A percentile compares a stretch with the other conserved stretches of the same genome.
Conservation (phyloP, 768 basidiomycete species). For the Mrakia blollopis region DNA sequence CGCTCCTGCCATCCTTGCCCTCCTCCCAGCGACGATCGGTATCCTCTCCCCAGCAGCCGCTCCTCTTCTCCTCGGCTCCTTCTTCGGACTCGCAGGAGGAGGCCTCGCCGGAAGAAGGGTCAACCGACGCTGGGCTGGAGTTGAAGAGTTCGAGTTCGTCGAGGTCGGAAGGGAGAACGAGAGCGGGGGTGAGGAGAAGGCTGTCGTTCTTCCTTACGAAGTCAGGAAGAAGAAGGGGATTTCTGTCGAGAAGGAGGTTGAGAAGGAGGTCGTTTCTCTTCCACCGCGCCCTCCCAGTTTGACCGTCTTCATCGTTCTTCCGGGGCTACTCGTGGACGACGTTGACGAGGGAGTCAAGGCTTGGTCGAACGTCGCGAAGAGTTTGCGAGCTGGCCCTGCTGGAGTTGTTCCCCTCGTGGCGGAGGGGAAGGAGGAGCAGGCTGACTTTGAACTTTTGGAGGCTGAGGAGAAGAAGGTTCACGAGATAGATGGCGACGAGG, state of each 20-base stretch:
- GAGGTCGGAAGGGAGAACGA: slow-evolving; percentile 40
- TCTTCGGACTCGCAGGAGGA: slow-evolving; percentile 48
- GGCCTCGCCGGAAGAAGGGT: slow-evolving; percentile 46
- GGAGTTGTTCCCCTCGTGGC: not conserved
- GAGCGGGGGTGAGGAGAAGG: slow-evolving; percentile 22
- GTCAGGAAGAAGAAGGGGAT: slow-evolving; percentile 18
- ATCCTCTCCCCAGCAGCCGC: slow-evolving; percentile 44
- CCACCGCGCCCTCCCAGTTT: slow-evolving; percentile 15
- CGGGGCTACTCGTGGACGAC: slow-evolving; percentile 47
- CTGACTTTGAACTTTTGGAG: not conserved
- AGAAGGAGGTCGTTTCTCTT: not conserved
- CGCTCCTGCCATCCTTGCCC: slow-evolving; percentile 47
- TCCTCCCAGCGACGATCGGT: slow-evolving; percentile 42
- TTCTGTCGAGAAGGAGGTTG: not conserved
- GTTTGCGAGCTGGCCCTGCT: not conserved
- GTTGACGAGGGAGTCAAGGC: slow-evolving; percentile 45
- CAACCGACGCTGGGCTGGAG: slow-evolving; percentile 46
- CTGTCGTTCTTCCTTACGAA: slow-evolving; percentile 34
- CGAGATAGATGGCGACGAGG: slow-evolving; percentile 9
- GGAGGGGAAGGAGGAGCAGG: not conserved
- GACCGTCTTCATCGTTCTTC: slow-evolving; percentile 46
- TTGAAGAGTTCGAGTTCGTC: slow-evolving; percentile 47
- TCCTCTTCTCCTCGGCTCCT: slow-evolving; percentile 45
- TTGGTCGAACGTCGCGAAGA: slow-evolving; percentile 34
- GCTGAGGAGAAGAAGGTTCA: slow-evolving; percentile 23